A percentile compares a stretch with the other conserved stretches of the same genome.
Evolutionary conservation across 352 stramenopile species (phyloP).

Genomic region (Elongisporangium senticosum): DNA sequence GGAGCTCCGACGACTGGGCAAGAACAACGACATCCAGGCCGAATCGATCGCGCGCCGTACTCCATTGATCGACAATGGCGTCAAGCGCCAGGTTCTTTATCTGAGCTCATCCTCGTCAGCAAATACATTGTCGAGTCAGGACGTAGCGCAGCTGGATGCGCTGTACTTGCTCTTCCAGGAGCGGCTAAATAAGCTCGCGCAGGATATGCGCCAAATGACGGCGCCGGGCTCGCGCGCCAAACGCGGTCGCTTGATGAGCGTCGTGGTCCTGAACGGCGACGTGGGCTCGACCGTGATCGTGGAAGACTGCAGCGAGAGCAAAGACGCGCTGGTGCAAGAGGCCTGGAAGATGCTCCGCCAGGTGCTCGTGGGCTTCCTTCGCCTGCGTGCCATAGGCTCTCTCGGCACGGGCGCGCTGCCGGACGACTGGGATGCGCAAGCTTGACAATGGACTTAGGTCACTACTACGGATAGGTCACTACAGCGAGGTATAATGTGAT

Average conservation of each 20-base stretch:
- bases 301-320: constrained; percentile 17
- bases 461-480: not conserved
- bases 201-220: constrained; percentile 13
- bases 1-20: constrained; percentile 44
- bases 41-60: constrained; percentile 26
- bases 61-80: constrained; percentile 3
- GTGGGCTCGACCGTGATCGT: constrained; percentile 18
- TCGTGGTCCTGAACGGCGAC: constrained; percentile 10
- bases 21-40: constrained; percentile 59
- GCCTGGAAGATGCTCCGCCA: constrained; percentile 75
- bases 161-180: constrained; percentile 51
- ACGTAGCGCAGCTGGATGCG: constrained; percentile 63
- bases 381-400: constrained; percentile 35
- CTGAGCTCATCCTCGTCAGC: constrained; percentile 42
- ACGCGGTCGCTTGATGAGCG: constrained; percentile 13
- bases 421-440: constrained; percentile 36
- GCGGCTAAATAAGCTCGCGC: constrained; percentile 32
- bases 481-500: not conserved
- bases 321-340: constrained; percentile 47
- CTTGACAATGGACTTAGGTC: not conserved
- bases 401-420: constrained; percentile 56
- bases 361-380: constrained; percentile 55
- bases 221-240: not conserved
- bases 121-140: constrained; percentile 47
- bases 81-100: constrained; percentile 34